Evolutionary conservation across 2,329 filamentous ascomycete species (phyloP).

Genomic region (Aureobasidium sp.): DNA sequence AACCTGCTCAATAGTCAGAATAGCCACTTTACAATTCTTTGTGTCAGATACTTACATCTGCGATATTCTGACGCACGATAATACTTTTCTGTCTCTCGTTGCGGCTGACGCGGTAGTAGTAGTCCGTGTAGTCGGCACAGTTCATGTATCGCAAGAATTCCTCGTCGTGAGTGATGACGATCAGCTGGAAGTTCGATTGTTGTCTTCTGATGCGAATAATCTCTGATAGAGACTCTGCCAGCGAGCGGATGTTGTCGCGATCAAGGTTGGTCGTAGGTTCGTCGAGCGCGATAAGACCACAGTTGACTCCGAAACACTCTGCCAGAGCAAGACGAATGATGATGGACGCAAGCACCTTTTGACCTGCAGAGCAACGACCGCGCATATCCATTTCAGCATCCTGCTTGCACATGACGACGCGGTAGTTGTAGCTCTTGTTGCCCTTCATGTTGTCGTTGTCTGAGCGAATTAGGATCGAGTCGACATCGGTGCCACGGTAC

Average conservation of each 20-base stretch:
- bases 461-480: slow-evolving; percentile 90
- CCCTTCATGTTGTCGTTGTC: slow-evolving; percentile 69
- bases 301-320: slow-evolving; percentile 93
- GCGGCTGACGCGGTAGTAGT: slow-evolving; percentile 78
- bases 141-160: slow-evolving; percentile 91
- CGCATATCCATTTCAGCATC: slow-evolving; percentile 99
- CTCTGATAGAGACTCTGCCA: slow-evolving; percentile 74
- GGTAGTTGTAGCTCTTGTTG: slow-evolving; percentile 90
- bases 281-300: slow-evolving; percentile 91
- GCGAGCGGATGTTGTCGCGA: slow-evolving; percentile 82
- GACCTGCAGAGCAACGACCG: slow-evolving; percentile 89
- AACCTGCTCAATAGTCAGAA: not conserved
- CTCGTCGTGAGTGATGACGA: slow-evolving; percentile 98
- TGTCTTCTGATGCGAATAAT: slow-evolving; percentile 78
- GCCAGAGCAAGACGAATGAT: slow-evolving; percentile 94
- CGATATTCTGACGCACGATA: slow-evolving; percentile 56
- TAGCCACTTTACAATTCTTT: not conserved
- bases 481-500: slow-evolving; percentile 94
- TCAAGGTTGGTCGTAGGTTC: slow-evolving; percentile 98
- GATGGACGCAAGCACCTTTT: slow-evolving; percentile 93
- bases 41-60: slow-evolving; percentile 22
- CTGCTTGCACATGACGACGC: slow-evolving; percentile 93
- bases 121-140: slow-evolving; percentile 85
- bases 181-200: slow-evolving; percentile 93
- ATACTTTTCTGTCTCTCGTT: slow-evolving; percentile 80